Evolutionary conservation across 164 flowering plant species (phyloP).

Genomic region (Vitis labrusca): DNA sequence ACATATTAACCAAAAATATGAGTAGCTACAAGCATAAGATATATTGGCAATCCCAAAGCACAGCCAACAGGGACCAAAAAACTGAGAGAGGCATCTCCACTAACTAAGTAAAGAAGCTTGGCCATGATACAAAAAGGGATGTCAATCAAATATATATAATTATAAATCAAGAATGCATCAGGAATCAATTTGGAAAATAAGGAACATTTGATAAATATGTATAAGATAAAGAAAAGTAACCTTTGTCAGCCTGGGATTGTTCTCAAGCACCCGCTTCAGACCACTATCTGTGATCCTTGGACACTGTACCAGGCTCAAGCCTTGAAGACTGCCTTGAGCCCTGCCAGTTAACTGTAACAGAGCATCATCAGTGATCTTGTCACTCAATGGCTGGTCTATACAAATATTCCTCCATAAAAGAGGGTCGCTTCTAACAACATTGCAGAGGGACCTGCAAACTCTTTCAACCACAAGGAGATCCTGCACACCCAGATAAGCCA

Average conservation of each 20-base stretch:
- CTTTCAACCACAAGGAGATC: constrained; percentile 67
- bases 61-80: not conserved
- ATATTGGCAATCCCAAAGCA: not conserved
- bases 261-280: constrained; percentile 58
- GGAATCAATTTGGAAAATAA: no score
- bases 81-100: not conserved
- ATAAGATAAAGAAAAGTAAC: constrained; percentile 27
- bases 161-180: no score
- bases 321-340: constrained; percentile 64
- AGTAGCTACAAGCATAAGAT: not conserved
- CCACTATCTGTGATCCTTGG: constrained; percentile 58
- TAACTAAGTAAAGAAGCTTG: not conserved
- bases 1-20: not conserved
- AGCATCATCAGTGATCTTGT: constrained; percentile 58
- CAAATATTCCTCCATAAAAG: constrained; percentile 70
- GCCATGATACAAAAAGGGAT: no score
- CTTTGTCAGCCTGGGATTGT: constrained; percentile 63
- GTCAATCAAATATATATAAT: no score
- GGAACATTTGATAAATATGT: no score
- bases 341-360: constrained; percentile 54
- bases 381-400: constrained; percentile 56
- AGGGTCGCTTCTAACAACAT: constrained; percentile 45
- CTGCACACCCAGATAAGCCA: constrained; percentile 54
- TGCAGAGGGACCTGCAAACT: constrained; percentile 56
- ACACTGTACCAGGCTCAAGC: constrained; percentile 62